phyloP scores from a whole-genome alignment of 495 filamentous ascomycete species.

The Collariella sp. region DNA sequence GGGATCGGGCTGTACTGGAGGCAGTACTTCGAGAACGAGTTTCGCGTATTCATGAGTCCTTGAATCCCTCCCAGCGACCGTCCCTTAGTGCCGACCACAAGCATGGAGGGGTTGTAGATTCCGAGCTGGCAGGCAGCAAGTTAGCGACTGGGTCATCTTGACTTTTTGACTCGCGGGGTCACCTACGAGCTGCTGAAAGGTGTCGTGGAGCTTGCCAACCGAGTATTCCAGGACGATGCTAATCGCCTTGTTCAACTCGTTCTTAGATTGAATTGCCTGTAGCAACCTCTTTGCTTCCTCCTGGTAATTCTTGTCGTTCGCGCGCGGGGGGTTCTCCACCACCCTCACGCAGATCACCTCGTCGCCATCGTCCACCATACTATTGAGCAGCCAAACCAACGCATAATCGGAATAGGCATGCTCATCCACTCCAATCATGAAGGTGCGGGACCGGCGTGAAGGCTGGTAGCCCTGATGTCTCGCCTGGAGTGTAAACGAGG shows the following conservation, averaged over 20 bases:
- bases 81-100: slow-evolving; percentile 91
- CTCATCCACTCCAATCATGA: slow-evolving; percentile 88
- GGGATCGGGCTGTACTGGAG: slow-evolving; percentile 92
- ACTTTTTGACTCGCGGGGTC: background rate
- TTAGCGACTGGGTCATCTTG: background rate
- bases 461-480: slow-evolving; percentile 87
- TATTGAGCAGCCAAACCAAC: slow-evolving; percentile 86
- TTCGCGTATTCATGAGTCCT: slow-evolving; percentile 67
- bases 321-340: slow-evolving; percentile 74
- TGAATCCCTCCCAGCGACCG: slow-evolving; percentile 81
- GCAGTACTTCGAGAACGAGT: slow-evolving; percentile 94
- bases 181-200: slow-evolving; percentile 82
- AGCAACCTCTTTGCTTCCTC: slow-evolving; percentile 69
- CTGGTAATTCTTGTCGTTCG: slow-evolving; percentile 69
- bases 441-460: slow-evolving; percentile 76
- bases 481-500: slow-evolving; percentile 76
- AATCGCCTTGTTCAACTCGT: slow-evolving; percentile 75
- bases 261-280: slow-evolving; percentile 75
- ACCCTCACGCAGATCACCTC: slow-evolving; percentile 91
- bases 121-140: slow-evolving; percentile 53
- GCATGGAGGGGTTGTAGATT: slow-evolving; percentile 87
- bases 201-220: slow-evolving; percentile 83
- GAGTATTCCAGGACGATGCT: slow-evolving; percentile 83
- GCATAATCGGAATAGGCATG: slow-evolving; percentile 95
- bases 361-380: slow-evolving; percentile 93